Conservation (phyloP, 2,329 filamentous ascomycete genomes). For the Aspergillus texensis region DNA sequence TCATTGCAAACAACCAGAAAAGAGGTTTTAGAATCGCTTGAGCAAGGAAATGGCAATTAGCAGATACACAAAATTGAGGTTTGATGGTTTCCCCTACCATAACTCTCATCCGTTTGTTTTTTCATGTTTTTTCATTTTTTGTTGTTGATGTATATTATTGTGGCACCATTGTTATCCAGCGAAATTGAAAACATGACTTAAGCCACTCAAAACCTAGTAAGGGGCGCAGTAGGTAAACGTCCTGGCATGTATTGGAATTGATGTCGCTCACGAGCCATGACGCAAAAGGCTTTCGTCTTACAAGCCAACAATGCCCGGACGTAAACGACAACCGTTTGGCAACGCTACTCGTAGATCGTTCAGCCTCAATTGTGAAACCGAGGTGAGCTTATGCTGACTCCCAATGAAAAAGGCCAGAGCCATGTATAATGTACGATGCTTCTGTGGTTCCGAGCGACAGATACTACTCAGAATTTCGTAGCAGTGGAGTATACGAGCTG, state of each 20-base stretch:
- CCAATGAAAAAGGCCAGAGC: background rate
- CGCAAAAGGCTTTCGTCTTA: background rate
- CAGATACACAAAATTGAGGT: background rate
- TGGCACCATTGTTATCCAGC: background rate
- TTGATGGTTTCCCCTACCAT: background rate
- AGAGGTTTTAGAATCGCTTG: background rate
- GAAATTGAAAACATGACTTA: no score
- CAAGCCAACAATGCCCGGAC: background rate
- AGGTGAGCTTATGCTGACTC: background rate
- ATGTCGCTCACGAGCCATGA: background rate
- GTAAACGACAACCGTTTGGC: background rate
- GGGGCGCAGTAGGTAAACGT: background rate
- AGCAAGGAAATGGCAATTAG: background rate
- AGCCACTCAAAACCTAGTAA: background rate
- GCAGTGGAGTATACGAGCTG: background rate
- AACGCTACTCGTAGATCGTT: background rate
- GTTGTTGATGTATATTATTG: background rate
- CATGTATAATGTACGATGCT: background rate
- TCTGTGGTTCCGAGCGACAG: background rate
- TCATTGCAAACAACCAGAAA: background rate
- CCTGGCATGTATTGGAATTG: fast-evolving
- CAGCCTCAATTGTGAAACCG: background rate
- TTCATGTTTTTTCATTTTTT: background rate
- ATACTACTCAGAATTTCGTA: background rate
- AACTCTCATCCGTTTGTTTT: background rate